These are phyloP conservation scores for Rugonectria rugulosa DNA, from an alignment of 2,329 filamentous ascomycete species.

Conservation along the genomic window DNA sequence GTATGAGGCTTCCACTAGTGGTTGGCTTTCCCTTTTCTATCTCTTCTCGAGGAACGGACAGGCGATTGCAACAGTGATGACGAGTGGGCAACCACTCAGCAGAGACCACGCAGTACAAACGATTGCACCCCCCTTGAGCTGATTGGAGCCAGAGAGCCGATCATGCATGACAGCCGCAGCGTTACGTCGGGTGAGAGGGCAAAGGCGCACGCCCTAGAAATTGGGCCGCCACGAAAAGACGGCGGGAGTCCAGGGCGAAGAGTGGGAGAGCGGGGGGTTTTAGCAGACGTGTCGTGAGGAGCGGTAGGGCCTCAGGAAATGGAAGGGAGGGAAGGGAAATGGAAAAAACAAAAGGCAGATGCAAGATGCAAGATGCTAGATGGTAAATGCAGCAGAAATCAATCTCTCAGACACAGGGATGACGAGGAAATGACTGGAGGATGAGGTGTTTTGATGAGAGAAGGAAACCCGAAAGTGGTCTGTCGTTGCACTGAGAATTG, in stretches of 20 bases:
- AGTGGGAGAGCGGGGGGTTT: constrained; percentile 10
- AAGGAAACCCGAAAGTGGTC: constrained; percentile 12
- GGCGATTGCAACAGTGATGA: constrained; percentile 31
- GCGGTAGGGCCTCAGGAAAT: neutral
- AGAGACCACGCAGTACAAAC: constrained; percentile 40
- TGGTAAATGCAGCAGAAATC: constrained; percentile 5
- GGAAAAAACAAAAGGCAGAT: constrained; percentile 1
- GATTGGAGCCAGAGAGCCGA: constrained; percentile 40
- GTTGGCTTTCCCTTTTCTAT: constrained; percentile 30
- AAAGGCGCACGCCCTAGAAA: constrained; percentile 34
- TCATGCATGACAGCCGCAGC: constrained; percentile 43
- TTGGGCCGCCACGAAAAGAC: constrained; percentile 36
- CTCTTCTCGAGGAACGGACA: constrained; percentile 23
- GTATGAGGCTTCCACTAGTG: constrained; percentile 23
- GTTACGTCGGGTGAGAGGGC: constrained; percentile 38
- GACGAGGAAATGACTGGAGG: constrained; percentile 11
- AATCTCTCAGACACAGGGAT: constrained; percentile 18
- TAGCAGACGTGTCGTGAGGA: neutral
- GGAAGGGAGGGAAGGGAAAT: neutral
- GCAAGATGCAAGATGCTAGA: constrained; percentile 8
- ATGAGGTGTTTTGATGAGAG: too few relatives aligned
- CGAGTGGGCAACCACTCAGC: constrained; percentile 37
- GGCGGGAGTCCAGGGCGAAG: constrained; percentile 15
- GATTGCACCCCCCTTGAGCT: constrained; percentile 35
- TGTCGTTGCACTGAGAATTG: constrained; percentile 2